These are phyloP conservation scores for Vitis hybrid DNA, from an alignment of 177 flowering plant species.

Conservation along the genomic window DNA sequence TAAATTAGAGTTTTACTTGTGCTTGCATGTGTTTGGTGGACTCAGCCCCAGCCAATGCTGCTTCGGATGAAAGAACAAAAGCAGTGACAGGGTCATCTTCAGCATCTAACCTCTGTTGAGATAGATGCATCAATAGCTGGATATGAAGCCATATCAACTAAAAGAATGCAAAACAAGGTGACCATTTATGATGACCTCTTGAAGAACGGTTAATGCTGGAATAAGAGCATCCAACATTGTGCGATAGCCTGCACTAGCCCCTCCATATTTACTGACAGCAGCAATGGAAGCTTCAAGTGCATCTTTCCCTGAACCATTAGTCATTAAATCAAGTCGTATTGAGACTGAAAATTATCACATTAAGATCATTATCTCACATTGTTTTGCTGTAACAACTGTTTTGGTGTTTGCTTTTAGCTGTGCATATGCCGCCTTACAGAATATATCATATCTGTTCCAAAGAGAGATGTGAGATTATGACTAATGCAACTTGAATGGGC, in stretches of 20 bases:
- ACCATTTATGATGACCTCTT: conserved; percentile 46
- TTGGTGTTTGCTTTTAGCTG: conserved; percentile 48
- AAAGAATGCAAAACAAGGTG: neutral
- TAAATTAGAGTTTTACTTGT: conserved; percentile 46
- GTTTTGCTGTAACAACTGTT: conserved; percentile 43
- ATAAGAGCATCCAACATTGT: conserved; percentile 93
- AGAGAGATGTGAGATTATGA: neutral
- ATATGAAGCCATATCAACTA: neutral
- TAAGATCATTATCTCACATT: conserved; percentile 56
- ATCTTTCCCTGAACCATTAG: conserved; percentile 73
- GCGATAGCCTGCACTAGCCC: conserved; percentile 88
- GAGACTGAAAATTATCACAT: conserved; percentile 1
- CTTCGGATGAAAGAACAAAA: conserved; percentile 78
- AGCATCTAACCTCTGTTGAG: conserved; percentile 59
- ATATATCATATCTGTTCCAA: conserved; percentile 65
- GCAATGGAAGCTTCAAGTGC: conserved; percentile 81
- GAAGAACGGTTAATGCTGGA: conserved; percentile 76
- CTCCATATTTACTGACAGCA: conserved; percentile 92
- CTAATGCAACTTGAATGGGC: too few relatives aligned
- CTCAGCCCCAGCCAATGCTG: conserved; percentile 85
- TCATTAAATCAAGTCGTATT: conserved; percentile 7
- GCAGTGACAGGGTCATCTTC: conserved; percentile 77
- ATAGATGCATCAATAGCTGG: conserved; percentile 7
- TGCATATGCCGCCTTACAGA: conserved; percentile 84
- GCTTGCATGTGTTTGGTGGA: conserved; percentile 85